Evolutionary conservation across 305 asterid genomes (phyloP).

Genomic region (Withania somnifera): DNA sequence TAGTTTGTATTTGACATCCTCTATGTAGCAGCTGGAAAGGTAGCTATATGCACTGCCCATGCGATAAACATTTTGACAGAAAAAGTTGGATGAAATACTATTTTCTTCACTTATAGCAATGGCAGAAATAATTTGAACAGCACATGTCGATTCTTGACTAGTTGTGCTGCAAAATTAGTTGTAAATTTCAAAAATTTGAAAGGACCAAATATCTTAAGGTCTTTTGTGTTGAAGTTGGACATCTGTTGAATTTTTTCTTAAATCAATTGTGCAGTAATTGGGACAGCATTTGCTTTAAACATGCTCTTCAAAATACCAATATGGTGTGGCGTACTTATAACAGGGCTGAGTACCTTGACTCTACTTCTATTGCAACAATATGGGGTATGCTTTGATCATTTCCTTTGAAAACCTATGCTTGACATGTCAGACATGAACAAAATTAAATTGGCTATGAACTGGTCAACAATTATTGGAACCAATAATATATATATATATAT

Average conservation of each 20-base stretch:
- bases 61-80: neutral
- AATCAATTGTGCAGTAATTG: slow-evolving; percentile 47
- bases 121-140: neutral
- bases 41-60: neutral
- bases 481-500: neutral
- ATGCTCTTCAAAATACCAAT: slow-evolving; percentile 87
- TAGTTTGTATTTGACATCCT: neutral
- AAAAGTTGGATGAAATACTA: neutral
- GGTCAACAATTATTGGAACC: neutral
- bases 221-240: neutral
- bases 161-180: neutral
- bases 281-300: slow-evolving; percentile 95
- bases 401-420: neutral
- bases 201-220: neutral
- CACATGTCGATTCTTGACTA: neutral
- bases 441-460: neutral
- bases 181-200: neutral
- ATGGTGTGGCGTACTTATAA: slow-evolving; percentile 91
- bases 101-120: neutral
- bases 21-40: neutral
- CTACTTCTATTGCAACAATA: slow-evolving; percentile 82
- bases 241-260: neutral
- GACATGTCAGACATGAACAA: neutral
- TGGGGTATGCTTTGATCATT: slow-evolving; percentile 49
- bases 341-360: slow-evolving; percentile 83